A percentile compares a stretch with the other conserved stretches of the same genome.
Evolutionary conservation across 2,329 filamentous ascomycete genomes (phyloP).

Genomic region (Orbilia brochopaga): DNA sequence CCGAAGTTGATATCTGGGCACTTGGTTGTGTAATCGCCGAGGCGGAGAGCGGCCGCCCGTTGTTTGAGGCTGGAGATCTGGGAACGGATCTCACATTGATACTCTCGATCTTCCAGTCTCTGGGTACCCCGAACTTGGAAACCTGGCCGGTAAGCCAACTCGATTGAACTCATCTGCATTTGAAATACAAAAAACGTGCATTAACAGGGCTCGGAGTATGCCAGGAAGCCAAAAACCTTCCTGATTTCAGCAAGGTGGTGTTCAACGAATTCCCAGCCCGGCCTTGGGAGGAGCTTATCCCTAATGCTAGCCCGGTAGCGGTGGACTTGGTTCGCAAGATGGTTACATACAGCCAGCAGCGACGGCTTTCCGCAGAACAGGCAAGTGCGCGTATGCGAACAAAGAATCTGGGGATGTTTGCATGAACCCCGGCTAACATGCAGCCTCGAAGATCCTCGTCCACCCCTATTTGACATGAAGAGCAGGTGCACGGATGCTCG

Average conservation of each 20-base stretch:
- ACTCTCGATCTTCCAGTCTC: slow-evolving; percentile 85
- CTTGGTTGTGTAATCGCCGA: slow-evolving; percentile 84
- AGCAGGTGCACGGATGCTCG: background rate
- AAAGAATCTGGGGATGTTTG: background rate
- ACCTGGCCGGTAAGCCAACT: slow-evolving; percentile 73
- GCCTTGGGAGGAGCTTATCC: slow-evolving; percentile 74
- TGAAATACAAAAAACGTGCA: slow-evolving; percentile 56
- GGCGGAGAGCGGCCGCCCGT: slow-evolving; percentile 63
- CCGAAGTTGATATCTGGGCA: slow-evolving; percentile 85
- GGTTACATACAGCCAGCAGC: slow-evolving; percentile 73
- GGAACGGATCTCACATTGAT: slow-evolving; percentile 92
- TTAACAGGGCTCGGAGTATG: background rate
- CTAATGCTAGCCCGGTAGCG: slow-evolving; percentile 65
- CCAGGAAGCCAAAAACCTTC: slow-evolving; percentile 70
- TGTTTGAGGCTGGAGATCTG: slow-evolving; percentile 88
- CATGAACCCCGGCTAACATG: slow-evolving; percentile 50
- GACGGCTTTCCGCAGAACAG: slow-evolving; percentile 71
- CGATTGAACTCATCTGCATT: slow-evolving; percentile 4
- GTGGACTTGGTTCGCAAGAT: slow-evolving; percentile 71
- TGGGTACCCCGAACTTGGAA: slow-evolving; percentile 81
- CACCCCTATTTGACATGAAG: slow-evolving; percentile 55
- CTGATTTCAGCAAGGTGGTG: slow-evolving; percentile 84
- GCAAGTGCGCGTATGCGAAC: slow-evolving; percentile 55
- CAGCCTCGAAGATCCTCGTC: slow-evolving; percentile 54
- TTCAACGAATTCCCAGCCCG: slow-evolving; percentile 75